Percentiles rank a stretch among this genome's conserved stretches.
Conservation (phyloP, 352 stramenopile species). For the Globisporangium apiculatum region DNA sequence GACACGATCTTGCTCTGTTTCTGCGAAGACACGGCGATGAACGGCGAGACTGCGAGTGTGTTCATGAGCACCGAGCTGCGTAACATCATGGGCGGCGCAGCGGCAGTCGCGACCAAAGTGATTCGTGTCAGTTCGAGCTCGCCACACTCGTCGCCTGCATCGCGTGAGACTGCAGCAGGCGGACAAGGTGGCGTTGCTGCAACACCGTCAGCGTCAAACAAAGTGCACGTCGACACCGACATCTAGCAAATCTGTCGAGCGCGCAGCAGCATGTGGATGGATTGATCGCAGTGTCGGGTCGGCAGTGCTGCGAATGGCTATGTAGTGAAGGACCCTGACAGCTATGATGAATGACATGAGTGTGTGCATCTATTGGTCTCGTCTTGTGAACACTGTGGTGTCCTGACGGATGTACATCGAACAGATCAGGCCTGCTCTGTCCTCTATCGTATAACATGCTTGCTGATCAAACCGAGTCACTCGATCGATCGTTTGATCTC, state of each 20-base stretch:
- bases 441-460: too few species aligned
- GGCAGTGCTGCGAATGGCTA: too few species aligned
- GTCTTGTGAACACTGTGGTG: too few species aligned
- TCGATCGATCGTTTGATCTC: neutral
- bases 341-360: too few species aligned
- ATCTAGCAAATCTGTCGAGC: constrained; percentile 19
- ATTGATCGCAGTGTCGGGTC: too few species aligned
- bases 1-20: constrained; percentile 96
- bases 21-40: constrained; percentile 86
- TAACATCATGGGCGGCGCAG: constrained; percentile 40
- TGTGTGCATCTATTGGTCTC: too few species aligned
- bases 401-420: too few species aligned
- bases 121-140: constrained; percentile 26
- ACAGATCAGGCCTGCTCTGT: too few species aligned
- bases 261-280: neutral
- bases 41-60: constrained; percentile 48
- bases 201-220: constrained; percentile 8
- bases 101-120: constrained; percentile 21
- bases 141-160: neutral
- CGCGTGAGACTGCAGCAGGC: too few species aligned
- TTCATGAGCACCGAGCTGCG: constrained; percentile 79
- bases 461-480: neutral
- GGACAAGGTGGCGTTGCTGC: neutral
- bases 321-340: too few species aligned
- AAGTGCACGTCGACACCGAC: constrained; percentile 35